Evolutionary conservation across 2,329 filamentous ascomycete species (phyloP), one percentile per base, ranked within the genome.

Genomic region (Pestalotiopsis sp.): DNA sequence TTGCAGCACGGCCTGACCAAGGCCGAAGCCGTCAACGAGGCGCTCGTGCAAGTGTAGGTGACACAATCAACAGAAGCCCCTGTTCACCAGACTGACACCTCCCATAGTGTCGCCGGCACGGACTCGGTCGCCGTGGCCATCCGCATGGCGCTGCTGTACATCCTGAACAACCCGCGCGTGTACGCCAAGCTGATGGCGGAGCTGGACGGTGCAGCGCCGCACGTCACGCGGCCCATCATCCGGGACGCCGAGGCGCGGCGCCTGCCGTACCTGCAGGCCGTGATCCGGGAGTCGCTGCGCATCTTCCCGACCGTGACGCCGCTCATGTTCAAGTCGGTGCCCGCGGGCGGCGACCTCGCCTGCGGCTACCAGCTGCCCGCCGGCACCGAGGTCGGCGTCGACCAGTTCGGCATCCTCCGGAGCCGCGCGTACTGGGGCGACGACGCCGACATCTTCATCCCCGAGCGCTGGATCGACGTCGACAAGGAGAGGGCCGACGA

Each of bases 211-310:
- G 67, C 69, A 2, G 52, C 41, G 2, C 20, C 65, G 4, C 31
- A 17, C 3, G 59, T 67, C 3, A 66, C 65, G 14, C 39, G 45
- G 6, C 69, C 67, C 38, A 45, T 62, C 56, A 65, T 71, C 65
- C 65, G 23, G 14, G 70, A 72, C 31, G 65, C 66, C 59, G 71
- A 71, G 61, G 70, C 71, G 5, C 64, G 64, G 41, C 45, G 36
- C 13, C 45, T 73, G 65, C 71, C 68, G 14, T 73, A 72, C 63
- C 61, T 72, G 13, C 72, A 72, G 27, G 72, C 71, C 41, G 69
- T 71, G 11, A 69, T 72, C 49, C 27, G 41, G 2, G 72, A 73
- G 52, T 62, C 68, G 12, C 25, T 72, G 27, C 68, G 71, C 39
- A 65, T 72, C 4, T 70, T 69, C 56, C 68, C 69, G 11, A 36